A percentile compares a stretch with the other conserved stretches of the same genome.
phyloP scores from a whole-genome alignment of 2,329 filamentous ascomycete species.

The Trichoderma sp. region DNA sequence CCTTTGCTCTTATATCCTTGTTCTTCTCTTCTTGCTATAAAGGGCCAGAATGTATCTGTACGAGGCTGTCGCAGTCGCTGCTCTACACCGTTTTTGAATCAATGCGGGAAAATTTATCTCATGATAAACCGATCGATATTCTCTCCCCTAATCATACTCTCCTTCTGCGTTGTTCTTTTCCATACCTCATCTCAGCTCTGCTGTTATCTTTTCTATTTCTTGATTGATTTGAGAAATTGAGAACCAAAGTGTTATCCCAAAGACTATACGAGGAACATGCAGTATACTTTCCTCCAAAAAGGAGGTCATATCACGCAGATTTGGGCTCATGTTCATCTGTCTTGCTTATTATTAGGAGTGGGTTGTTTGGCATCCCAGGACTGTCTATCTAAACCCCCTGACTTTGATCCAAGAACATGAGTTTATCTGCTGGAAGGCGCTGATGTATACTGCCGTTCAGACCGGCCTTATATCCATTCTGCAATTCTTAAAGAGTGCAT shows the following conservation, averaged over 20 bases:
- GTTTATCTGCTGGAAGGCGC: too few relatives aligned
- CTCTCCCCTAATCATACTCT: slow-evolving; percentile 9
- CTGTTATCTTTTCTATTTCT: neutral
- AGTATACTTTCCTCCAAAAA: neutral
- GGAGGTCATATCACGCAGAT: too few relatives aligned
- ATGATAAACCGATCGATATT: slow-evolving; percentile 7
- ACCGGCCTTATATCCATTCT: too few relatives aligned
- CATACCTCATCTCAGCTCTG: neutral
- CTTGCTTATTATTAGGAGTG: too few relatives aligned
- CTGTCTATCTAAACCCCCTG: too few relatives aligned
- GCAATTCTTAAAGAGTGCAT: too few relatives aligned
- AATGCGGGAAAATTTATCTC: neutral
- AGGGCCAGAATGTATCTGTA: slow-evolving; percentile 13
- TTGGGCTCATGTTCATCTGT: too few relatives aligned
- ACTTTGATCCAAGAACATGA: too few relatives aligned
- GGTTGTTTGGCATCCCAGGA: too few relatives aligned
- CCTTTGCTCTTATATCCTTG: neutral
- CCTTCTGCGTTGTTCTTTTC: neutral
- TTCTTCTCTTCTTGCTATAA: slow-evolving; percentile 7
- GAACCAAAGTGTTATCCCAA: too few relatives aligned
- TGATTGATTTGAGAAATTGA: neutral
- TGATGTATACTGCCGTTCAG: too few relatives aligned
- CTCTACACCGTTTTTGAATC: slow-evolving; percentile 13
- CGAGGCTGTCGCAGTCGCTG: slow-evolving; percentile 18
- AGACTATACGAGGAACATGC: too few relatives aligned